Evolutionary conservation across 2,329 filamentous ascomycete species (phyloP).

Genomic region (Raffaelea albimanens): DNA sequence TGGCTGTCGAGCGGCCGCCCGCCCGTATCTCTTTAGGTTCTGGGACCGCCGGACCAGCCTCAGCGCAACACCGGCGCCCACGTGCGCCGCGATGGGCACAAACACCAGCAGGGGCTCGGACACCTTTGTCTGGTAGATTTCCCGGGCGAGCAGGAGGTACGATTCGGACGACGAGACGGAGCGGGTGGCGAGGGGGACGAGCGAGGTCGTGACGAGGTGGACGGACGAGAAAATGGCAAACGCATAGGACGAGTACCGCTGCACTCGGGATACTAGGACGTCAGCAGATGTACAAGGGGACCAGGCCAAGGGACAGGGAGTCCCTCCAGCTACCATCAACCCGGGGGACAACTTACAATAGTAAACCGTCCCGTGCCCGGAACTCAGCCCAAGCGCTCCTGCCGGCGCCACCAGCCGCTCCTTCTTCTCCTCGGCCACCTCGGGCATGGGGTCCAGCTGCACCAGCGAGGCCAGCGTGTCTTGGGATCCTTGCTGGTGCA

Average conservation of each 20-base stretch:
- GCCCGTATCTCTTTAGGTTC: slow-evolving; percentile 67
- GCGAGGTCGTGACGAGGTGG: slow-evolving; percentile 71
- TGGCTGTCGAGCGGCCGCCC: slow-evolving; percentile 26
- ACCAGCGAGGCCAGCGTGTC: background rate
- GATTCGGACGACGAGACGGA: slow-evolving; percentile 69
- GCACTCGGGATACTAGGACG: slow-evolving; percentile 67
- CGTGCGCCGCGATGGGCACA: slow-evolving; percentile 64
- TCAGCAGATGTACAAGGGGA: too few species aligned
- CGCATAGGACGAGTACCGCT: slow-evolving; percentile 83
- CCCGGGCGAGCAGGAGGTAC: slow-evolving; percentile 82
- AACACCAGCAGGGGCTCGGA: slow-evolving; percentile 73
- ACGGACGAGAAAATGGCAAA: slow-evolving; percentile 67
- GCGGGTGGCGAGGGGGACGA: slow-evolving; percentile 66
- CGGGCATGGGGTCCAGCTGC: background rate
- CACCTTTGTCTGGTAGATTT: slow-evolving; percentile 79
- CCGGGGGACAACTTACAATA: slow-evolving; percentile 4
- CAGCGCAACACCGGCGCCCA: slow-evolving; percentile 66
- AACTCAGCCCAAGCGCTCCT: background rate
- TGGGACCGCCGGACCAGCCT: slow-evolving; percentile 66
- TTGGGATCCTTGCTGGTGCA: background rate
- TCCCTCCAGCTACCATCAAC: background rate
- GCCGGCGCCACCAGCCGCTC: background rate
- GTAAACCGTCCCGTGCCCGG: background rate
- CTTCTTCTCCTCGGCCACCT: background rate
- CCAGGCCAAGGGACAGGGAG: too few species aligned